These are phyloP conservation scores for Trypanosoma congolense DNA, from an alignment of 208 protist genomes.

Conservation along the genomic window DNA sequence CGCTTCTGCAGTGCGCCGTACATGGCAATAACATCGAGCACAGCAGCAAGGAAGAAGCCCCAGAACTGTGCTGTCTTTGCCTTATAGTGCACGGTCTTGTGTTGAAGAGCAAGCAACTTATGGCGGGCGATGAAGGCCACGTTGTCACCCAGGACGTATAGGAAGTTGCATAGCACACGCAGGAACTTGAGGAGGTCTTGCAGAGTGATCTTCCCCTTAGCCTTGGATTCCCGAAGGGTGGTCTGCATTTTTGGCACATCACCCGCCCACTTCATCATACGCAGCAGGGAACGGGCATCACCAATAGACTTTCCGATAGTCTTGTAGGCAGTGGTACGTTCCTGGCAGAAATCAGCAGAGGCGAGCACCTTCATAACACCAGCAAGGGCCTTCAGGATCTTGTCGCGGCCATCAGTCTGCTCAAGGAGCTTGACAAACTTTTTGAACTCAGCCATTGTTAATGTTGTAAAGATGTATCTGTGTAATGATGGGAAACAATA, in stretches of 20 bases:
- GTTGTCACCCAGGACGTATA: slow-evolving; percentile 90
- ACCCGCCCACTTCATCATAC: slow-evolving; percentile 87
- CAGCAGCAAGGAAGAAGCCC: slow-evolving; percentile 86
- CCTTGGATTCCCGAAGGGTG: slow-evolving; percentile 23
- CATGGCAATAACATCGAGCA: slow-evolving; percentile 79
- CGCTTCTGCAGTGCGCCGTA: slow-evolving; percentile 53
- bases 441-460: slow-evolving; percentile 66
- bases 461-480: too few species aligned
- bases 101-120: slow-evolving; percentile 49
- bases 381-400: slow-evolving; percentile 87
- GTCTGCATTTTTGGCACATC: slow-evolving; percentile 82
- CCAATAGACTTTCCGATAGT: slow-evolving; percentile 66
- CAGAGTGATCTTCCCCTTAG: slow-evolving; percentile 49
- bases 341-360: slow-evolving; percentile 27
- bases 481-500: neutral
- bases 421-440: slow-evolving; percentile 81
- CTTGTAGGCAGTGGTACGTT: slow-evolving; percentile 40
- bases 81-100: slow-evolving; percentile 48
- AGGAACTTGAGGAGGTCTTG: slow-evolving; percentile 79
- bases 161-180: slow-evolving; percentile 78
- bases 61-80: slow-evolving; percentile 89
- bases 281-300: slow-evolving; percentile 83
- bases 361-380: slow-evolving; percentile 79
- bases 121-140: slow-evolving; percentile 78
- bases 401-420: slow-evolving; percentile 89